Evolutionary conservation across 345 rosid genomes (phyloP).

Genomic region (Cardamine resedifolia): DNA sequence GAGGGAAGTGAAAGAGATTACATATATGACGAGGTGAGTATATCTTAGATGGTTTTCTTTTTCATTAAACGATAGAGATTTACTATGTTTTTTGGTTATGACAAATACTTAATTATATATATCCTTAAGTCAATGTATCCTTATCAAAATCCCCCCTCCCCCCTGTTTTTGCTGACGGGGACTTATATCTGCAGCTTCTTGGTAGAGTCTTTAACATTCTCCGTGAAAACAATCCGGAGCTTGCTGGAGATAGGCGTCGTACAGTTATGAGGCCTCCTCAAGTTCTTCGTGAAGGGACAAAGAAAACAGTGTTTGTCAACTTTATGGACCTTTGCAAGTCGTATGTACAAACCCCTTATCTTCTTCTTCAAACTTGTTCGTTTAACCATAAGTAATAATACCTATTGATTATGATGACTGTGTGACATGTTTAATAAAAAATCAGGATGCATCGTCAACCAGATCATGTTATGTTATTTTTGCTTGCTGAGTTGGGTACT

Average conservation of each 20-base stretch:
- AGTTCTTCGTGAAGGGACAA: slow-evolving; percentile 98
- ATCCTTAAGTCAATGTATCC: neutral
- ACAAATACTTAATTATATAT: neutral
- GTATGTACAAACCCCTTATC: slow-evolving; percentile 40
- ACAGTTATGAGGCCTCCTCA: slow-evolving; percentile 99
- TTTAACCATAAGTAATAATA: neutral
- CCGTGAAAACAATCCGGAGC: slow-evolving; percentile 92
- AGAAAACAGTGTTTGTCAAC: slow-evolving; percentile 94
- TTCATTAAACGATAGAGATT: neutral
- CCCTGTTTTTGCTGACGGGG: neutral
- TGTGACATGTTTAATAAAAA: neutral
- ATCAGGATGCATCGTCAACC: slow-evolving; percentile 92
- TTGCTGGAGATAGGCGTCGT: slow-evolving; percentile 95
- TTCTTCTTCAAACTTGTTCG: neutral
- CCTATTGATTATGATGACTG: neutral
- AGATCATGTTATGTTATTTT: slow-evolving; percentile 88
- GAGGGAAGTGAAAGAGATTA: slow-evolving; percentile 94
- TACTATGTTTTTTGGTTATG: neutral
- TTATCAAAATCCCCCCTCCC: neutral
- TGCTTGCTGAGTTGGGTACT: slow-evolving; percentile 94
- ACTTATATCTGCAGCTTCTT: slow-evolving; percentile 68
- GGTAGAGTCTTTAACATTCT: slow-evolving; percentile 85
- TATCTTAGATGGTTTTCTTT: neutral
- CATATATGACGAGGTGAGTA: slow-evolving; percentile 73
- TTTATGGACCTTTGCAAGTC: slow-evolving; percentile 97